Evolutionary conservation across 176 grass and related monocot species (phyloP), one percentile per base, ranked within the genome.

Genomic region (Oryza rufipogon): DNA sequence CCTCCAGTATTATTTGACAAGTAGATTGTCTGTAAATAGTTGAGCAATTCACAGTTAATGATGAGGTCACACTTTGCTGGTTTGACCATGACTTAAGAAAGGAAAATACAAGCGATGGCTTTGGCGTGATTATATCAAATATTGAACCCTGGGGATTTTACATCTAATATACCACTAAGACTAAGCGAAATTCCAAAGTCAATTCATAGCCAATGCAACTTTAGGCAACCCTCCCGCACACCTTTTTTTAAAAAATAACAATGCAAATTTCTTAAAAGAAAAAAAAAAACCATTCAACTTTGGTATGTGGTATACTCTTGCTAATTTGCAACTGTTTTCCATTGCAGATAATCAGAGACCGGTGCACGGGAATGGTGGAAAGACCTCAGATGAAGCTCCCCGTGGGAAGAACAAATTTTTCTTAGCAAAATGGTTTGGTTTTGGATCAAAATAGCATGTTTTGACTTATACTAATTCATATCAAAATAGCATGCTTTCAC

Each of bases 341-440:
- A 23, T 82, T 32, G 63, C 85, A 90, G 89, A 19, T 85, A 87
- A 88, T 65, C 84, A 77, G 54, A 90, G 64, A 28, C 26, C 79
- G 46, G 11, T 22, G 11, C 71, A 34, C 20, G 82, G 66, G 81
- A 80, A 32, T 70, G 68, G 41, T 19, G 69, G 47, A 65, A 94
- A 85, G 77, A 39, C 66, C 65, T 79, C 77, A 80, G 87, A 94
- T 45, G 86, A 81, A 85, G 20, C 67, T 85, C 20, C 81, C 83
- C 70, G 71, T 41, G 87, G 82, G 47, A 90, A 94, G 70, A 92
- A 83, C 66, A 92, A 81, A 45, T 78, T 86, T 81, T 88, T 70
- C 75, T 77, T 94, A 79, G 70, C 85, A 14, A 92, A 94, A 83
- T 90, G 66, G 88, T 94, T 94, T 86, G 87, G 90, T 74, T 94